Evolutionary conservation across 202 grass and related monocot species (phyloP).

Genomic region (Digitaria exilis): DNA sequence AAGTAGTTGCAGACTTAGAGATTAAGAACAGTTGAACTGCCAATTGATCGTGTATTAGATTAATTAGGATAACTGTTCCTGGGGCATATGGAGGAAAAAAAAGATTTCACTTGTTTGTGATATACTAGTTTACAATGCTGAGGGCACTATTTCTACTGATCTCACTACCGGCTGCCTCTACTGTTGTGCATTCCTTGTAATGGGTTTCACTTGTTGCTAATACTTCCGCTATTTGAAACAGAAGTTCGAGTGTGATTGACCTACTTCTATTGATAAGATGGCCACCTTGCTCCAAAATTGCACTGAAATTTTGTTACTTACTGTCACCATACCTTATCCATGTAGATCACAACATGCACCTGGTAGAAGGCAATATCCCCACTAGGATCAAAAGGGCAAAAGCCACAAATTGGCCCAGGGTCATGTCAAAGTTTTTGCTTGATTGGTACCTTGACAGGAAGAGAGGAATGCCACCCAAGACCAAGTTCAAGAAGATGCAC

Average conservation of each 20-base stretch:
- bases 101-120: constrained; percentile 17
- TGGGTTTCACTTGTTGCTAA: background rate
- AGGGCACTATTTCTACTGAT: constrained; percentile 21
- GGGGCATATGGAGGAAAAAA: background rate
- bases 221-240: background rate
- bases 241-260: constrained; percentile 8
- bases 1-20: background rate
- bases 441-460: constrained; percentile 63
- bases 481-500: constrained; percentile 57
- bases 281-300: background rate
- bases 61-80: background rate
- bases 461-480: constrained; percentile 51
- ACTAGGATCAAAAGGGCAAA: constrained; percentile 50
- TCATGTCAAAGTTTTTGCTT: constrained; percentile 63
- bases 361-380: constrained; percentile 27
- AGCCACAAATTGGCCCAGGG: constrained; percentile 58
- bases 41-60: constrained; percentile 4
- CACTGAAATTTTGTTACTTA: constrained; percentile 18
- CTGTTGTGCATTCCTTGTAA: constrained; percentile 2
- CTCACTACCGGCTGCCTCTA: constrained; percentile 19
- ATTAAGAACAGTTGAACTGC: constrained; percentile 19
- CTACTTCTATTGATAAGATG: constrained; percentile 9
- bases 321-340: constrained; percentile 13
- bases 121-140: constrained; percentile 16
- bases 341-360: constrained; percentile 56